Conservation (phyloP, 1,139 yeast genomes). For the Hemisphaericaspora subhashii region DNA sequence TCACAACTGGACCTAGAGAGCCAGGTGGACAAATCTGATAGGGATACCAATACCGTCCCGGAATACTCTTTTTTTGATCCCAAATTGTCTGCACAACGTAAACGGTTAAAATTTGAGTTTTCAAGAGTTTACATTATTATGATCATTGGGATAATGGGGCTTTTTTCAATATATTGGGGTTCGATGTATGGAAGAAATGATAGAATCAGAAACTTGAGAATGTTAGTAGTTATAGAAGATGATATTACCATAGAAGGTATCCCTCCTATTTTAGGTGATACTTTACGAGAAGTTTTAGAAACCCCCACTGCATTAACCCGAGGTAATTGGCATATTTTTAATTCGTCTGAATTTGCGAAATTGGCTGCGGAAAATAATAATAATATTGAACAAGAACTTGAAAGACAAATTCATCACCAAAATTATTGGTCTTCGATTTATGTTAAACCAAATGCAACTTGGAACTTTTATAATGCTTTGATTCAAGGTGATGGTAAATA, state of each 20-base stretch:
- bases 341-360: slow-evolving; percentile 25
- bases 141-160: slow-evolving; percentile 28
- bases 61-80: slow-evolving; percentile 6
- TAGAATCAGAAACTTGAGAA: slow-evolving; percentile 29
- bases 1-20: too few relatives aligned
- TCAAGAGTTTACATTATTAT: slow-evolving; percentile 24
- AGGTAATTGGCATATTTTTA: slow-evolving; percentile 43
- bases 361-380: slow-evolving; percentile 32
- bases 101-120: slow-evolving; percentile 18
- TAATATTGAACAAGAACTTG: slow-evolving; percentile 30
- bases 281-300: slow-evolving; percentile 19
- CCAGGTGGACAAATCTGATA: too few relatives aligned
- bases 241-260: slow-evolving; percentile 24
- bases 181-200: slow-evolving; percentile 28
- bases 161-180: slow-evolving; percentile 45
- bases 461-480: slow-evolving; percentile 26
- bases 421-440: slow-evolving; percentile 42
- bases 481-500: slow-evolving; percentile 22
- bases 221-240: slow-evolving; percentile 43
- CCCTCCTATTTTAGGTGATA: slow-evolving; percentile 30
- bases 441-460: slow-evolving; percentile 38
- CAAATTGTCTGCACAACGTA: slow-evolving; percentile 22
- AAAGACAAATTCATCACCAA: slow-evolving; percentile 41
- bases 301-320: slow-evolving; percentile 17
- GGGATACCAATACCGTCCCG: too few relatives aligned